A percentile compares a stretch with the other conserved stretches of the same genome.
Evolutionary conservation across 441 rosid genomes (phyloP).

Genomic region (Pelargonium myrrhifolium): DNA sequence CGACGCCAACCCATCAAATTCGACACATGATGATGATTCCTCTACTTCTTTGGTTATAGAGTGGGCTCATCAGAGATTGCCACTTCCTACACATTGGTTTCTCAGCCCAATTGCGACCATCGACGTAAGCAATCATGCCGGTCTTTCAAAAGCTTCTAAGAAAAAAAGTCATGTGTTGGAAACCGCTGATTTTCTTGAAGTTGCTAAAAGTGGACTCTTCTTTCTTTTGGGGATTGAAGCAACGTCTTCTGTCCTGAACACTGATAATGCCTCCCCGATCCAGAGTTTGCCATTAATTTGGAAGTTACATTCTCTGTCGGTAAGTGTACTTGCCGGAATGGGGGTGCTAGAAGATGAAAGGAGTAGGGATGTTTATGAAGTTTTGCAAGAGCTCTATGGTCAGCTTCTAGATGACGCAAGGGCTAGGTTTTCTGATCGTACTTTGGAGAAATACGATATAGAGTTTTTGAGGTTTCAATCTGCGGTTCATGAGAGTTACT

Average conservation of each 20-base stretch:
- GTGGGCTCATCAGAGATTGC: conserved; percentile 84
- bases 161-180: conserved; percentile 22
- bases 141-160: conserved; percentile 25
- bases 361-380: conserved; percentile 51
- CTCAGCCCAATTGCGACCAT: conserved; percentile 70
- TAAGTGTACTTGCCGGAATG: conserved; percentile 59
- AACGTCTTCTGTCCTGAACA: conserved; percentile 35
- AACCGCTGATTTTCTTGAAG: conserved; percentile 35
- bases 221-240: conserved; percentile 76
- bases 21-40: conserved; percentile 25
- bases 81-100: conserved; percentile 87
- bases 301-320: conserved; percentile 82
- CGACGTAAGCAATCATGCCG: conserved; percentile 26
- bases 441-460: conserved; percentile 13
- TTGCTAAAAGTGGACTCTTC: conserved; percentile 73
- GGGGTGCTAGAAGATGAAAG: conserved; percentile 61
- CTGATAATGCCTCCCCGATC: conserved; percentile 40
- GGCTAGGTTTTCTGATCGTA: conserved; percentile 13
- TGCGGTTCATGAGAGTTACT: conserved; percentile 69
- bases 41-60: conserved; percentile 37
- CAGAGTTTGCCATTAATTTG: conserved; percentile 52
- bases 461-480: conserved; percentile 62
- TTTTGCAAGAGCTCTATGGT: conserved; percentile 69
- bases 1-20: conserved; percentile 41
- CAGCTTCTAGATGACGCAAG: conserved; percentile 49